A percentile compares a stretch with the other conserved stretches of the same genome.
phyloP scores from a whole-genome alignment of 768 basidiomycete genomes.

The Psilocybe tampanensis region DNA sequence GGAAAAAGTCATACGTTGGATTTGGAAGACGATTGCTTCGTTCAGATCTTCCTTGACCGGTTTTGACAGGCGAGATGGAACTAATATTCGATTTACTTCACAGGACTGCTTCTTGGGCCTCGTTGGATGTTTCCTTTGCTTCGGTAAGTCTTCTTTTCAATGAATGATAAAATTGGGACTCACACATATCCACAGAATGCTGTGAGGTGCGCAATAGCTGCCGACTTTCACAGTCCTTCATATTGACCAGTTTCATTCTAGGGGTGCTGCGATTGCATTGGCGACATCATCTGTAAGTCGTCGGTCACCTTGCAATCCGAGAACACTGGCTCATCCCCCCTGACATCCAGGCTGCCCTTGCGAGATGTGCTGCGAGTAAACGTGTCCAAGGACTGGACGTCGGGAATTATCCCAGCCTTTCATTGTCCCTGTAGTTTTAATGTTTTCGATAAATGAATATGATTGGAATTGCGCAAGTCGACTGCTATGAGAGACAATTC shows the following conservation, averaged over 20 bases:
- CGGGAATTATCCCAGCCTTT: not conserved
- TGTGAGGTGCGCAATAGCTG: conserved; percentile 56
- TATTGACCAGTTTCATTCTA: conserved; percentile 24
- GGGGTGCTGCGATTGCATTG: conserved; percentile 73
- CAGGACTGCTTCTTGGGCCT: conserved; percentile 71
- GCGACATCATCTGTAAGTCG: conserved; percentile 69
- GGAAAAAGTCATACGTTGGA: too few species aligned
- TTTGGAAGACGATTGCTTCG: too few species aligned
- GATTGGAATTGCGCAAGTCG: not conserved
- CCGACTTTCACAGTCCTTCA: not conserved
- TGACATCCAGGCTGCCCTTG: conserved; percentile 67
- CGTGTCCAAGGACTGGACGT: too few species aligned
- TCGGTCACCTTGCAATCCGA: not conserved
- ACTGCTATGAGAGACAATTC: not conserved
- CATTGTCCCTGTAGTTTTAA: not conserved
- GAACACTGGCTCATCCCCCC: not conserved
- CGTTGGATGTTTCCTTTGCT: conserved; percentile 72
- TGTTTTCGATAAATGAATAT: not conserved
- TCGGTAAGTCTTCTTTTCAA: conserved; percentile 46
- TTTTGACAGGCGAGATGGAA: conserved; percentile 4
- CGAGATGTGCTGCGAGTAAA: conserved; percentile 68
- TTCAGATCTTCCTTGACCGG: not conserved
- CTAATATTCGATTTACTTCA: not conserved
- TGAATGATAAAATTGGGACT: not conserved
- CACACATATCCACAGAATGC: conserved; percentile 48